phyloP scores from a whole-genome alignment of 805 yeast species.

The Kockiozyma suomiensis region DNA sequence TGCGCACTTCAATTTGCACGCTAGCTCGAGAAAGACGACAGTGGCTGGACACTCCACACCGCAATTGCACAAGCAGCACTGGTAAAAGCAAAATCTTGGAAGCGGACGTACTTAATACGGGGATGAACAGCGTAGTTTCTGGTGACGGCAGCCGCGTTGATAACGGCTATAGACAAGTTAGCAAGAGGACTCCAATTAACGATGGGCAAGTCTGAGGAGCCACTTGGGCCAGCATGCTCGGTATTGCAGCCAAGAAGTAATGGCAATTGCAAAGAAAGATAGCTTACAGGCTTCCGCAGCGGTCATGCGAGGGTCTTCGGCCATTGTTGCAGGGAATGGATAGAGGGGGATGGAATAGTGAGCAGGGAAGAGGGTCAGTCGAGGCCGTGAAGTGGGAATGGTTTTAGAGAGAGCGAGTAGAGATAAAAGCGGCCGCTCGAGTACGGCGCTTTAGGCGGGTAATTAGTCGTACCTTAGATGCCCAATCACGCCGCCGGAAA shows the following conservation, averaged over 20 bases:
- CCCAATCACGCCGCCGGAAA: constrained; percentile 26
- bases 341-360: not conserved
- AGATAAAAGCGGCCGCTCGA: constrained; percentile 13
- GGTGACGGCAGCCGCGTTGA: constrained; percentile 38
- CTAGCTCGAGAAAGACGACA: not conserved
- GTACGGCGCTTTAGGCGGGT: constrained; percentile 1
- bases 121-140: constrained; percentile 37
- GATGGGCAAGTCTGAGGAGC: not conserved
- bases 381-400: constrained; percentile 11
- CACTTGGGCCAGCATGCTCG: not conserved
- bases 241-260: not conserved
- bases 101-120: constrained; percentile 35
- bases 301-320: constrained; percentile 35
- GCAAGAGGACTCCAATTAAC: not conserved
- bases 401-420: not conserved
- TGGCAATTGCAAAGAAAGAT: not conserved
- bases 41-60: not conserved
- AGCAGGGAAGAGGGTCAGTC: constrained; percentile 2
- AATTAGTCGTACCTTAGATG: constrained; percentile 4
- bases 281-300: constrained; percentile 35
- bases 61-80: constrained; percentile 2
- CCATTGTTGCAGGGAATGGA: constrained; percentile 16
- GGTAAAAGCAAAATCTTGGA: not conserved
- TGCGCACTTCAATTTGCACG: not conserved
- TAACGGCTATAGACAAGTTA: constrained; percentile 28